Base-by-base conservation (phyloP, 768 basidiomycete genomes). In the Lentinula detonsa region DNA sequence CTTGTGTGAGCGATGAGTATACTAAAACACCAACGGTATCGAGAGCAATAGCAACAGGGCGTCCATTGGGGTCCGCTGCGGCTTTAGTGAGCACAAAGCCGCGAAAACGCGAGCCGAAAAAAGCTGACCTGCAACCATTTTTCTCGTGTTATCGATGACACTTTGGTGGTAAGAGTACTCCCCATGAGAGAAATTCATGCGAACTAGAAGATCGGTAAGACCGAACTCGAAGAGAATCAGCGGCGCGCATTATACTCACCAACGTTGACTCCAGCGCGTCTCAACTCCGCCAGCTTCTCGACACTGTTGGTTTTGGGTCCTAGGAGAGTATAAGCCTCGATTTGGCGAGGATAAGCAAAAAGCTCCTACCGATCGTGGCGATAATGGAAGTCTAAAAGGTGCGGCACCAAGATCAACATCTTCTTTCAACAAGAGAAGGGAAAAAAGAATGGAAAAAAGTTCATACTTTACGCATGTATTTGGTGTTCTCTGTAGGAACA, bases 121-220 rank as follows among this genome's bases (percentile, higher is more conserved):
- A 60, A 72, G 23, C 85, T 67, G 66, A 94, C 93, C 76, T 46
- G 85, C 84, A 58, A 93, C 83, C 80, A 90, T 88, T 72, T 87
- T 88, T 69, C 95, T 83, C 55, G 94, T 90, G 81, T 98, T 98
- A 79, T 98, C 95, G 72, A 99, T 94, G 67, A 98, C 97, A 65
- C 92, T 95, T 78, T 99, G 95, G 78, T 98, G 97, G 74, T 96
- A 98, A 69, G 95, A 94, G 75, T 99, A 95, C 60, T 89, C 90
- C 51, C 97, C 97, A 85, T 99, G 97, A 59, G 96, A 98, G 74
- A 98, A 99, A 84, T 99, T 99, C 97, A 99, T 98, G 76, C 97
- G 95, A 65, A 99, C 97, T 98, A 67, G 45, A 33, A 60, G 33
- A 31, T 35, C 61, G 64, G 46, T 61, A 62, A 39, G 63, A 60